Evolutionary conservation across 805 yeast genomes (phyloP).

Genomic region (Lipomyces mesembrius): DNA sequence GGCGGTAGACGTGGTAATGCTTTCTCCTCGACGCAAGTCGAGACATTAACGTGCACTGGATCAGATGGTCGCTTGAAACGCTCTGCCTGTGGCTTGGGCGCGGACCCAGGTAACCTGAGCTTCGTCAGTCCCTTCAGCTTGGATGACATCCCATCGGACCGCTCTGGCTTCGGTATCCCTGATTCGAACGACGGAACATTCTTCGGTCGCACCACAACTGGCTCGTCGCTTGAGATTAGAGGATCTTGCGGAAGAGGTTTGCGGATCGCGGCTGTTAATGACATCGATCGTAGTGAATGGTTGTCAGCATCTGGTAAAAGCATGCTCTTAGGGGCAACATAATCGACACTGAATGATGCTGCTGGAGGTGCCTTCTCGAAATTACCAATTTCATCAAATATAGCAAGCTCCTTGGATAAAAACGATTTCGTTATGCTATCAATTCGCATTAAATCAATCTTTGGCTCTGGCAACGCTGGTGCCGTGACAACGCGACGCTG

Average conservation of each 20-base stretch:
- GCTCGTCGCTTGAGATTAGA: background rate
- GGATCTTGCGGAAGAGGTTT: background rate
- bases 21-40: background rate
- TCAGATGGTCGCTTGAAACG: background rate
- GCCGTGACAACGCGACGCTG: slow-evolving; percentile 13
- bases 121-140: background rate
- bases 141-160: background rate
- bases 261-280: background rate
- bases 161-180: background rate
- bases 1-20: background rate
- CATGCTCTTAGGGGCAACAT: background rate
- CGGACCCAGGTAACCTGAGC: background rate
- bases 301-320: background rate
- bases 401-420: slow-evolving; percentile 20
- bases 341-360: background rate
- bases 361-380: slow-evolving; percentile 12
- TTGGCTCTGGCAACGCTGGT: background rate
- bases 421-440: slow-evolving; percentile 16
- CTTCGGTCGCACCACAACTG: background rate
- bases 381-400: slow-evolving; percentile 22
- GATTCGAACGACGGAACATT: background rate
- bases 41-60: background rate
- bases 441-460: slow-evolving; percentile 1
- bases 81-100: background rate
- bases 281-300: background rate